These are phyloP conservation scores for Poterioochromonas sp. DNA, from an alignment of 352 stramenopile species.

Conservation along the genomic window DNA sequence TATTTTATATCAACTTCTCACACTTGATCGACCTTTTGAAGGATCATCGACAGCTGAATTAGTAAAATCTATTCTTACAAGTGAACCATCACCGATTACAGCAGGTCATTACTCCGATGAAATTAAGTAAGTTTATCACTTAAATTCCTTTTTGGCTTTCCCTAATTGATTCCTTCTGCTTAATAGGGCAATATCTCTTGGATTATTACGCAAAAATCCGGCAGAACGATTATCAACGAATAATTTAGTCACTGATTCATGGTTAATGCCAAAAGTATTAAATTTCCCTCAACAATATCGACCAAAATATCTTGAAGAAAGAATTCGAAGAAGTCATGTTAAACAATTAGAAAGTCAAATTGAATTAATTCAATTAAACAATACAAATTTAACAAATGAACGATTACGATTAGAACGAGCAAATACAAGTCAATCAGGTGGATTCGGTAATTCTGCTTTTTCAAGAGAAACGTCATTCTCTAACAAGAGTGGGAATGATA, in stretches of 20 bases:
- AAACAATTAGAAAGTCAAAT: constrained; percentile 33
- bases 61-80: background rate
- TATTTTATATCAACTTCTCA: background rate
- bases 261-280: background rate
- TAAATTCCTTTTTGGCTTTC: background rate
- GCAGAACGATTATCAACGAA: background rate
- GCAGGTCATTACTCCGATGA: constrained; percentile 16
- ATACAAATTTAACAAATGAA: no score
- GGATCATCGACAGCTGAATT: constrained; percentile 8
- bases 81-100: background rate
- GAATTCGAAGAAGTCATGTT: constrained; percentile 4
- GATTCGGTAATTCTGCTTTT: no score
- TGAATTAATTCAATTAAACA: no score
- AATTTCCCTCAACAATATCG: constrained; percentile 2
- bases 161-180: background rate
- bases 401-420: no score
- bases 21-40: constrained; percentile 14
- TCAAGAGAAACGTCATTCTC: no score
- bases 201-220: constrained; percentile 2
- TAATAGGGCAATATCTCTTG: background rate
- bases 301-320: constrained; percentile 4
- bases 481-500: no score
- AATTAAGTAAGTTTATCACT: background rate
- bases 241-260: background rate
- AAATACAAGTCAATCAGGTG: no score